phyloP scores from a whole-genome alignment of 1,284 basidiomycete genomes.

The Uromyces viciae-fabae region DNA sequence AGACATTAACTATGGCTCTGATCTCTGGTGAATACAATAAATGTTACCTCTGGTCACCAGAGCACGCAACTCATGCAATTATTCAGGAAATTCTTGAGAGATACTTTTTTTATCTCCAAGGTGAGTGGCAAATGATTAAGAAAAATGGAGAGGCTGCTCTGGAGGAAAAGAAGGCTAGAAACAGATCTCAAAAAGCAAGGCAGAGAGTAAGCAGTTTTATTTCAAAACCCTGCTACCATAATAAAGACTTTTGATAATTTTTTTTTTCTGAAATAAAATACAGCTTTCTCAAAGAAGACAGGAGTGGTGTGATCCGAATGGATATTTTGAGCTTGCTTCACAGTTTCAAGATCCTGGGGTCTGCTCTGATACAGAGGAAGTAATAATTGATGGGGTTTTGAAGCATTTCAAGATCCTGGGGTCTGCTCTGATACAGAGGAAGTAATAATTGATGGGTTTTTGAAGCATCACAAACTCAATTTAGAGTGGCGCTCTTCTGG shows the following conservation, averaged over 20 bases:
- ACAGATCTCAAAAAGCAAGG: background rate
- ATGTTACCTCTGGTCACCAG: background rate
- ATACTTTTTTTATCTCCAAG: constrained; percentile 5
- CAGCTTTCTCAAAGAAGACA: constrained; percentile 17
- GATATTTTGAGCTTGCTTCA: constrained; percentile 9
- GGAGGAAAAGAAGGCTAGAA: background rate
- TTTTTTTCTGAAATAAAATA: too few species aligned
- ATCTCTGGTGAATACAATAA: constrained; percentile 11
- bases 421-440: constrained; percentile 28
- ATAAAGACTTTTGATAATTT: too few species aligned
- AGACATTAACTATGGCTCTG: background rate
- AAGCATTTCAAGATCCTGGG: constrained; percentile 1
- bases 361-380: constrained; percentile 19
- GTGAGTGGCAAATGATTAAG: background rate
- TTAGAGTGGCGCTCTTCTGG: background rate
- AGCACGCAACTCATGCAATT: background rate
- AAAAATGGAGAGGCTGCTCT: background rate
- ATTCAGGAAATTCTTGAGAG: background rate
- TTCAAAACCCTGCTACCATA: too few species aligned
- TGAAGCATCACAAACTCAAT: background rate
- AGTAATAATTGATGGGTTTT: background rate
- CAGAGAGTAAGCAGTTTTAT: background rate
- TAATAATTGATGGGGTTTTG: background rate
- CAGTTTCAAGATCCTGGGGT: constrained; percentile 20
- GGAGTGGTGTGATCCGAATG: constrained; percentile 26